Evolutionary conservation across 2,329 filamentous ascomycete genomes (phyloP).

Genomic region (Ceratocystis papillata): DNA sequence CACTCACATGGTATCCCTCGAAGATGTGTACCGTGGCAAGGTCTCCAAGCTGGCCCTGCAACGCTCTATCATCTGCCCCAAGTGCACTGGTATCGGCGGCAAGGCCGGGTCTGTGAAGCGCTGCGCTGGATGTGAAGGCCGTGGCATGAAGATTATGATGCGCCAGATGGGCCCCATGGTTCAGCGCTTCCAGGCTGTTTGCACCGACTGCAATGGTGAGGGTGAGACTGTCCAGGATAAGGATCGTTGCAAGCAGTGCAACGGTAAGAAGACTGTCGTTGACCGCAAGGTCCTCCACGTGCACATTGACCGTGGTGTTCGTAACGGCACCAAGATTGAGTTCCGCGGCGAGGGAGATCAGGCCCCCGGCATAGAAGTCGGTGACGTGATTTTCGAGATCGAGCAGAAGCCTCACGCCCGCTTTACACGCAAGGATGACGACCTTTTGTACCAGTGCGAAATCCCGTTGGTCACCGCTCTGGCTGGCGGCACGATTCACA

Average conservation of each 20-base stretch:
- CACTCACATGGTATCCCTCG: constrained; percentile 93
- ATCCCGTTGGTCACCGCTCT: constrained; percentile 93
- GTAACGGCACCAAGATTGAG: constrained; percentile 89
- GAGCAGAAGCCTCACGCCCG: constrained; percentile 96
- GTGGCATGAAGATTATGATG: constrained; percentile 99
- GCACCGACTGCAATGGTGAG: constrained; percentile 95
- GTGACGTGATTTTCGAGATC: constrained; percentile 97
- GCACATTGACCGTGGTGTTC: constrained; percentile 89
- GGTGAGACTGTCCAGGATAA: constrained; percentile 94
- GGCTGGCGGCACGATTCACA: constrained; percentile 77
- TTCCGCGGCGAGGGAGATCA: constrained; percentile 97
- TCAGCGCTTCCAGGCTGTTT: constrained; percentile 98
- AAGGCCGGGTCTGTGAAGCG: constrained; percentile 97
- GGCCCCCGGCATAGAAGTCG: constrained; percentile 80
- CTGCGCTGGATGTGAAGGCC: constrained; percentile 80
- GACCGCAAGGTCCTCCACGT: constrained; percentile 98
- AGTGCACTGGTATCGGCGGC: constrained; percentile 86
- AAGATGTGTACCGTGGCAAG: constrained; percentile 97
- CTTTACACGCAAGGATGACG: constrained; percentile 93
- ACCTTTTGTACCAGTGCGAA: constrained; percentile 87
- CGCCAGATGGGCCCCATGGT: constrained; percentile 99
- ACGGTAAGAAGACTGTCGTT: constrained; percentile 94
- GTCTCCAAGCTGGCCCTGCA: constrained; percentile 94
- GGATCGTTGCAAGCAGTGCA: constrained; percentile 94
- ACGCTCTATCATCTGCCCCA: constrained; percentile 91